phyloP scores from a whole-genome alignment of 1,139 yeast species.

The Kodamaea suecica region DNA sequence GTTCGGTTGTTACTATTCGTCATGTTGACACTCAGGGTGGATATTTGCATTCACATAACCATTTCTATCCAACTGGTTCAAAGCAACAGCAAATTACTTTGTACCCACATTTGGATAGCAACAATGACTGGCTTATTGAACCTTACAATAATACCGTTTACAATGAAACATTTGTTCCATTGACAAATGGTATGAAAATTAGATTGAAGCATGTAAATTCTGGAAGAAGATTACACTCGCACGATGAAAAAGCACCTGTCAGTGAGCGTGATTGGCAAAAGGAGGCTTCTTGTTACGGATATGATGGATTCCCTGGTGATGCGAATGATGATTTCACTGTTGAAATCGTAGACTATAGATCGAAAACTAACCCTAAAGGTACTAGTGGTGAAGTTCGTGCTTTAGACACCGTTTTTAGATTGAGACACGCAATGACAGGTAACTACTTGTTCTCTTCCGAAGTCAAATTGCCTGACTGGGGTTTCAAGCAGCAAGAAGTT shows the following conservation, averaged over 20 bases:
- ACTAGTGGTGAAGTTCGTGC: slow-evolving; percentile 51
- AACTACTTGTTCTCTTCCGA: slow-evolving; percentile 85
- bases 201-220: slow-evolving; percentile 71
- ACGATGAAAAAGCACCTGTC: slow-evolving; percentile 92
- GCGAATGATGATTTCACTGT: slow-evolving; percentile 93
- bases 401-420: slow-evolving; percentile 77
- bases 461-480: slow-evolving; percentile 91
- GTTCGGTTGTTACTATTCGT: slow-evolving; percentile 75
- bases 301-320: slow-evolving; percentile 87
- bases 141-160: slow-evolving; percentile 55
- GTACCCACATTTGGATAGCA: slow-evolving; percentile 87
- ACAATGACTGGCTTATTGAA: slow-evolving; percentile 84
- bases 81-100: slow-evolving; percentile 92
- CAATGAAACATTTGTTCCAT: slow-evolving; percentile 54
- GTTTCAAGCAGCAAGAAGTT: slow-evolving; percentile 95
- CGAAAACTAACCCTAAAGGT: slow-evolving; percentile 53
- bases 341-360: slow-evolving; percentile 67
- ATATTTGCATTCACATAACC: slow-evolving; percentile 88
- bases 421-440: slow-evolving; percentile 88
- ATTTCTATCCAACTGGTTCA: slow-evolving; percentile 85
- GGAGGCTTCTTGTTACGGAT: slow-evolving; percentile 92
- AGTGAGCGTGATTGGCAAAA: slow-evolving; percentile 93
- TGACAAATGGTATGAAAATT: slow-evolving; percentile 75
- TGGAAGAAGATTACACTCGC: slow-evolving; percentile 86
- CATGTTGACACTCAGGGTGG: slow-evolving; percentile 91